Evolutionary conservation across 2,329 filamentous ascomycete species (phyloP).

Genomic region (Alternaria sp.): DNA sequence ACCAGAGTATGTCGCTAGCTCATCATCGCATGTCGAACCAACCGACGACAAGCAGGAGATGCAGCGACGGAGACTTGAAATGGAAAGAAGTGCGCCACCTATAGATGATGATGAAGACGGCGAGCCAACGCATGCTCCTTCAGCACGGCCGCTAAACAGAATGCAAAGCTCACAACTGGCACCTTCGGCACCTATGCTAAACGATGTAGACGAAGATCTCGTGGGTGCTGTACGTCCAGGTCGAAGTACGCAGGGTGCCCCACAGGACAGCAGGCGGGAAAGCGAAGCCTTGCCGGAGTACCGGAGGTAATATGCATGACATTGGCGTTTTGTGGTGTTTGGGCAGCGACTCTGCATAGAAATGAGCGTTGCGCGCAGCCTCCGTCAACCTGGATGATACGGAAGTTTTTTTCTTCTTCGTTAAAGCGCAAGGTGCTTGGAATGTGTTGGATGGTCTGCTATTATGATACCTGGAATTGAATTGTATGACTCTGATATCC

Average conservation of each 20-base stretch:
- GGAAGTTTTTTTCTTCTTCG: not conserved
- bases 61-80: constrained; percentile 59
- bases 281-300: constrained; percentile 47
- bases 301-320: constrained; percentile 30
- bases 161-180: constrained; percentile 26
- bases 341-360: constrained; percentile 3
- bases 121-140: constrained; percentile 28
- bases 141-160: constrained; percentile 26
- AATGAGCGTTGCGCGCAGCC: constrained; percentile 1
- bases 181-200: constrained; percentile 45
- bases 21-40: constrained; percentile 47
- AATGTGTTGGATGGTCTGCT: not conserved
- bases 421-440: not conserved
- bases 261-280: constrained; percentile 19
- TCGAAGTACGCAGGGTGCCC: constrained; percentile 18
- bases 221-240: constrained; percentile 40
- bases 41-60: constrained; percentile 83
- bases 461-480: constrained; percentile 1
- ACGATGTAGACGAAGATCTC: constrained; percentile 47
- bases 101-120: constrained; percentile 35
- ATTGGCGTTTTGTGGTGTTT: constrained; percentile 12
- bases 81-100: constrained; percentile 55
- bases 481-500: not conserved
- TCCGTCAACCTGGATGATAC: not conserved
- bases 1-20: constrained; percentile 40